Conservation (phyloP, 2,329 filamentous ascomycete species). For the Aurifilum marmelostoma region DNA sequence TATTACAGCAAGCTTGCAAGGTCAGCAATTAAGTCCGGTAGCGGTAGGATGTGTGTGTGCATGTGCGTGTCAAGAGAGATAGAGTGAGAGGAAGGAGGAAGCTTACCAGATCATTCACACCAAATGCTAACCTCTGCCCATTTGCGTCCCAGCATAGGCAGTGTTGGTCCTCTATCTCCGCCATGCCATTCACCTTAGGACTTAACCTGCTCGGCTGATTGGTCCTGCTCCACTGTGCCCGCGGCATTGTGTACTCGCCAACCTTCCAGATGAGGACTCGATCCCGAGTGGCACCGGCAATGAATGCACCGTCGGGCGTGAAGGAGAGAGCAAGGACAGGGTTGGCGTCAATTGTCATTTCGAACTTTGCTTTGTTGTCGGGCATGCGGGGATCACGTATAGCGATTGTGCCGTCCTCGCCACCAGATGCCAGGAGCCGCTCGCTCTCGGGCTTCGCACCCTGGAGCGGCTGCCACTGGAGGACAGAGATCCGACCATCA, state of each 20-base stretch:
- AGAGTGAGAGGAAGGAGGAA: constrained; percentile 29
- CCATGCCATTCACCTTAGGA: constrained; percentile 50
- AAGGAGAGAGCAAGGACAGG: constrained; percentile 64
- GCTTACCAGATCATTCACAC: constrained; percentile 63
- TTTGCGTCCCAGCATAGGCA: constrained; percentile 65
- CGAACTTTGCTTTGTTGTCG: constrained; percentile 60
- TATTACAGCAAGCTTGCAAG: constrained; percentile 37
- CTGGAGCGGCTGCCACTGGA: constrained; percentile 64
- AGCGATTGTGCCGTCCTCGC: constrained; percentile 64
- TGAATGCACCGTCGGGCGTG: constrained; percentile 65
- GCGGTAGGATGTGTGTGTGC: background rate
- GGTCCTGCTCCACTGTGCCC: constrained; percentile 62
- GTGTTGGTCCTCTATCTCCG: constrained; percentile 64
- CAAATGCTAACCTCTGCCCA: constrained; percentile 66
- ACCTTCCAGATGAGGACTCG: constrained; percentile 68
- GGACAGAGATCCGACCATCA: constrained; percentile 58
- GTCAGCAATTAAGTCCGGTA: constrained; percentile 27
- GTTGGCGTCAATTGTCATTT: constrained; percentile 60
- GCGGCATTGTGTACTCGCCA: constrained; percentile 59
- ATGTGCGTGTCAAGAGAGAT: too few species aligned
- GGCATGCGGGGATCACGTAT: constrained; percentile 63
- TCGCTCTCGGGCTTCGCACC: constrained; percentile 48
- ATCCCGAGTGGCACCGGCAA: constrained; percentile 63
- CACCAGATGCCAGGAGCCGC: constrained; percentile 62
- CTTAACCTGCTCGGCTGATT: constrained; percentile 62